These are phyloP conservation scores for Beauveria sp. DNA, from an alignment of 2,329 filamentous ascomycete genomes.

Conservation along the genomic window DNA sequence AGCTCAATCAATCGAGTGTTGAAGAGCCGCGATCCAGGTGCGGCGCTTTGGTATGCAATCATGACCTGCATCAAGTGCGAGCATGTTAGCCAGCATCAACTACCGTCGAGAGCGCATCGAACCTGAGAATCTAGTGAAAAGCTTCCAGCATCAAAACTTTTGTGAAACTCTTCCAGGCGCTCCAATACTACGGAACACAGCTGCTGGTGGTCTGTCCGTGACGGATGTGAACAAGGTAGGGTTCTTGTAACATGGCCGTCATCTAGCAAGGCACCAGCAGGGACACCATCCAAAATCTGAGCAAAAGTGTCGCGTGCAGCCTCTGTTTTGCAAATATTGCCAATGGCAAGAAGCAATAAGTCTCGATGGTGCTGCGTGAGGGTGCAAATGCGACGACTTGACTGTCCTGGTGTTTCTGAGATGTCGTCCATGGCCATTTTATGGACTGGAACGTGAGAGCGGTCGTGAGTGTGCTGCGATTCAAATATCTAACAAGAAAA, in stretches of 20 bases:
- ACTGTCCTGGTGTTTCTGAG: neutral
- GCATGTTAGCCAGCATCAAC: neutral
- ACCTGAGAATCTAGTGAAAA: conserved; percentile 15
- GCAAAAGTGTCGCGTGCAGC: conserved; percentile 16
- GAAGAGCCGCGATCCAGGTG: conserved; percentile 19
- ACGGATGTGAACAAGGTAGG: conserved; percentile 10
- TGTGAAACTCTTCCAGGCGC: conserved; percentile 13
- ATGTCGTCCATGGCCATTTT: too few relatives aligned
- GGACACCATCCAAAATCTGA: conserved; percentile 20
- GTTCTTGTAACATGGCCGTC: neutral
- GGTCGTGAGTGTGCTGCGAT: too few relatives aligned
- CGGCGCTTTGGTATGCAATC: conserved; percentile 12
- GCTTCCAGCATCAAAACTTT: conserved; percentile 1
- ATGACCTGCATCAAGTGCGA: conserved; percentile 16
- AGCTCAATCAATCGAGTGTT: conserved; percentile 25
- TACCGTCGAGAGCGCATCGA: neutral
- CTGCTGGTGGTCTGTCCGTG: conserved; percentile 12
- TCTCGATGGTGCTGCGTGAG: neutral
- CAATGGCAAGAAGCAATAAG: neutral
- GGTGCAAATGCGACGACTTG: neutral
- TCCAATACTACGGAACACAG: conserved; percentile 16
- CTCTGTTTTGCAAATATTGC: conserved; percentile 10
- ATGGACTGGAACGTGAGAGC: too few relatives aligned
- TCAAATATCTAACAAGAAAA: rapidly evolving
- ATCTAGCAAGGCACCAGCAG: neutral